phyloP scores from a whole-genome alignment of 257 asterid genomes.

The Galeopsis tetrahit region DNA sequence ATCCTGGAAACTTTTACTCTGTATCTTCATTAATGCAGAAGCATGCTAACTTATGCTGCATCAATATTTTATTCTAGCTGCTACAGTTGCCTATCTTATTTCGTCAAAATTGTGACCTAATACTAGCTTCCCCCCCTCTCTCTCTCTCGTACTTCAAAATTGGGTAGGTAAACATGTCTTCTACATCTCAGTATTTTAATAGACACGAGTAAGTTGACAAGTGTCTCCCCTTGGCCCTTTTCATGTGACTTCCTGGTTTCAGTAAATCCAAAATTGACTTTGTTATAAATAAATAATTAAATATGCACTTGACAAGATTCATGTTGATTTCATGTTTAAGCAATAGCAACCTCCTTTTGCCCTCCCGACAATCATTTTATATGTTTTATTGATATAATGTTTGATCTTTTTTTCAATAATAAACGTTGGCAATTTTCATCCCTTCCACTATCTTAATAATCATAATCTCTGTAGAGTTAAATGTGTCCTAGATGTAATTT shows the following conservation, averaged over 20 bases:
- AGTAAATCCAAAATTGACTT: conserved; percentile 8
- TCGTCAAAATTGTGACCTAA: neutral
- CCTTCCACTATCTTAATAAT: conserved; percentile 5
- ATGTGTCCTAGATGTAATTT: neutral
- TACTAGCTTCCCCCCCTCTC: neutral
- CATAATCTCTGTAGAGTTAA: neutral
- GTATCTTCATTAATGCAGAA: conserved; percentile 2
- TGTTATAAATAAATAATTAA: neutral
- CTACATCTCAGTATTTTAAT: conserved; percentile 11
- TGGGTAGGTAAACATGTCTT: neutral
- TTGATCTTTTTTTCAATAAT: neutral
- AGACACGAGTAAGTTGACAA: conserved; percentile 9
- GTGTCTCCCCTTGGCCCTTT: neutral
- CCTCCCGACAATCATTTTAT: neutral
- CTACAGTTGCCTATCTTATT: conserved; percentile 14
- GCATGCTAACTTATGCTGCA: conserved; percentile 14
- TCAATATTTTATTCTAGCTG: conserved; percentile 4
- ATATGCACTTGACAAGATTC: conserved; percentile 24
- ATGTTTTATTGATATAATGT: neutral
- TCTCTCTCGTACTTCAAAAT: neutral
- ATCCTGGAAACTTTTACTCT: conserved; percentile 16
- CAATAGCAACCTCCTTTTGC: neutral
- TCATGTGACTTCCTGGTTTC: neutral
- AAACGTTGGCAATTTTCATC: neutral
- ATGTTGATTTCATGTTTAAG: conserved; percentile 1